phyloP scores from a whole-genome alignment of 305 asterid genomes.

The Euphrasia arctica region DNA sequence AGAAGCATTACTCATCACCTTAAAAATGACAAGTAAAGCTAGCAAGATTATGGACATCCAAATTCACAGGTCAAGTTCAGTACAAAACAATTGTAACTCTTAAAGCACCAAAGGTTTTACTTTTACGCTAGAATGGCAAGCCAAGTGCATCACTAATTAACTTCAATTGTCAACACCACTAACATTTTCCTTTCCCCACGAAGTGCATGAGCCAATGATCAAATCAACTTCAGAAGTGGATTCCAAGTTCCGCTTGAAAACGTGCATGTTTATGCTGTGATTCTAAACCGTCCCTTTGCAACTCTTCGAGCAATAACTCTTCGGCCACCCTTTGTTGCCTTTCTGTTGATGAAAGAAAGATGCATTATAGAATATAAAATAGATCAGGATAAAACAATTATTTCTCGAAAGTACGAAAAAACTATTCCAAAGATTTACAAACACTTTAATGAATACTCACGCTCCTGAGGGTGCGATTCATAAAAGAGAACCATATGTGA shows the following conservation, averaged over 20 bases:
- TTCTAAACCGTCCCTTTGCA: slow-evolving; percentile 78
- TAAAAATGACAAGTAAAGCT: neutral
- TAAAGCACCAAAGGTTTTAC: neutral
- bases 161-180: slow-evolving; percentile 2
- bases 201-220: neutral
- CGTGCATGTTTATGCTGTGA: slow-evolving; percentile 12
- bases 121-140: neutral
- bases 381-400: neutral
- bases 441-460: neutral
- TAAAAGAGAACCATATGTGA: neutral
- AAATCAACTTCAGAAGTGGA: neutral
- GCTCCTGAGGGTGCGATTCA: neutral
- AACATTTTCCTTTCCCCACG: neutral
- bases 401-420: neutral
- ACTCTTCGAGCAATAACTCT: slow-evolving; percentile 76
- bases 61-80: neutral
- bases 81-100: neutral
- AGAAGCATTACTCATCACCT: too few relatives aligned
- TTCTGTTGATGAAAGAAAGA: slow-evolving; percentile 40
- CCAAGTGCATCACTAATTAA: neutral
- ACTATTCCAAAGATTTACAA: neutral
- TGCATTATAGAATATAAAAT: neutral
- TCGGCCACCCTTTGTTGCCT: slow-evolving; percentile 78
- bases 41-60: neutral
- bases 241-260: neutral